Percentiles rank a stretch among this genome's conserved stretches.
Conservation (phyloP, 139 green algal genomes). For the Pycnococcus provasolii region DNA sequence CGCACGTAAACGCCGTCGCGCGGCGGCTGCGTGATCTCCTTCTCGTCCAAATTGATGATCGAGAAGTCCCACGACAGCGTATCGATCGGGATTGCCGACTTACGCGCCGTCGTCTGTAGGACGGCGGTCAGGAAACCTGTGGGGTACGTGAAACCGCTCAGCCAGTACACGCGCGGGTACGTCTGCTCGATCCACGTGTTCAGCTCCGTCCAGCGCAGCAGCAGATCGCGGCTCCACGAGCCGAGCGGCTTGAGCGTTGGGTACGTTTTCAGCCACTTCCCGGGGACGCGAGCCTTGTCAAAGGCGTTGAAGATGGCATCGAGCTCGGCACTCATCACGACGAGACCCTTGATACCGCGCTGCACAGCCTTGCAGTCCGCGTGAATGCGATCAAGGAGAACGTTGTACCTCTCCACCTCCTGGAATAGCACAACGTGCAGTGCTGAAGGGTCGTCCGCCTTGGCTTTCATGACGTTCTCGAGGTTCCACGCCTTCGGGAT, state of each 20-base stretch:
- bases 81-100: slow-evolving; percentile 67
- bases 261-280: slow-evolving; percentile 65
- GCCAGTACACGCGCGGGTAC: slow-evolving; percentile 73
- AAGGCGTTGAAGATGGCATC: slow-evolving; percentile 63
- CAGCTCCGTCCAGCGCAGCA: slow-evolving; percentile 61
- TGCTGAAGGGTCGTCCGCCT: slow-evolving; percentile 57
- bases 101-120: slow-evolving; percentile 65
- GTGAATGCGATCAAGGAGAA: slow-evolving; percentile 47
- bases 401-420: slow-evolving; percentile 78
- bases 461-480: slow-evolving; percentile 58
- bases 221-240: slow-evolving; percentile 65
- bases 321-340: slow-evolving; percentile 72
- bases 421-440: slow-evolving; percentile 80
- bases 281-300: slow-evolving; percentile 33
- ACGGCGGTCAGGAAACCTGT: slow-evolving; percentile 65
- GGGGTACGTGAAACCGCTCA: slow-evolving; percentile 74
- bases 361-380: slow-evolving; percentile 47
- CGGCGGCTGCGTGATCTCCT: slow-evolving; percentile 52
- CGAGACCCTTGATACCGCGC: slow-evolving; percentile 66
- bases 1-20: slow-evolving; percentile 76
- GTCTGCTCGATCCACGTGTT: slow-evolving; percentile 50
- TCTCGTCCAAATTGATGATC: slow-evolving; percentile 59
- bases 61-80: slow-evolving; percentile 67
- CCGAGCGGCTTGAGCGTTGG: slow-evolving; percentile 67
- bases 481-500: slow-evolving; percentile 61